Evolutionary conservation across 345 rosid genomes (phyloP), one percentile per base, ranked within the genome.

Genomic region (Draba incana): DNA sequence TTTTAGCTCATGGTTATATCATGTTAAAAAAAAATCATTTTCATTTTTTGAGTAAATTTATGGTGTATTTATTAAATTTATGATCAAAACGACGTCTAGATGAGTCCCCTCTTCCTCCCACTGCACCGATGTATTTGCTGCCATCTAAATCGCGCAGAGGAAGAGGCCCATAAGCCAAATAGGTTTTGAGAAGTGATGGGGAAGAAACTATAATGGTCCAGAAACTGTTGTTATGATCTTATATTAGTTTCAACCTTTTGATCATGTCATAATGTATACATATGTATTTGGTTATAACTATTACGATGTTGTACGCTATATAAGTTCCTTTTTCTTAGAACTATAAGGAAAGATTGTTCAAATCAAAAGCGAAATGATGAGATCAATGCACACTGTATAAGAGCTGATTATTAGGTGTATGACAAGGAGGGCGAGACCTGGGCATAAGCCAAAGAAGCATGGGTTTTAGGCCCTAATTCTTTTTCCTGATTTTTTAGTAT

Each of bases 101-200:
- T 20, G 20, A 33, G 27, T 6, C 47, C 8, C 41, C 8, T 63
- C 38, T 15, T 8, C 75, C 75, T 71, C 75, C 75, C 6, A 72
- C 16, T 0, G 6, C 65, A 1, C 77, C 77, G 49, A 72, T 72
- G 0, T 72, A 47, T 25, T 6, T 72, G 55, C 77, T 71, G 6
- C 71, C 71, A 31, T 72, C 77, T n/a, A 72, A 41, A 65, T 49
- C 77, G 8, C 77, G 48, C 13, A 65, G 57, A 57, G 77, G 71
- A 58, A 72, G 25, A 50, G 77, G 66, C 8, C 66, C 66, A 57
- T 72, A 46, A 62, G 30, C 31, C 49, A 44, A 44, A 2, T 24
- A 23, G 10, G 43, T 52, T 62, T 43, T 33, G 20, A 38, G 6
- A 28, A 48, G 57, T 58, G 65, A 58, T 8, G 49, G 28, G 62